Conservation (phyloP, 495 filamentous ascomycete genomes). For the Penicillium desertorum region DNA sequence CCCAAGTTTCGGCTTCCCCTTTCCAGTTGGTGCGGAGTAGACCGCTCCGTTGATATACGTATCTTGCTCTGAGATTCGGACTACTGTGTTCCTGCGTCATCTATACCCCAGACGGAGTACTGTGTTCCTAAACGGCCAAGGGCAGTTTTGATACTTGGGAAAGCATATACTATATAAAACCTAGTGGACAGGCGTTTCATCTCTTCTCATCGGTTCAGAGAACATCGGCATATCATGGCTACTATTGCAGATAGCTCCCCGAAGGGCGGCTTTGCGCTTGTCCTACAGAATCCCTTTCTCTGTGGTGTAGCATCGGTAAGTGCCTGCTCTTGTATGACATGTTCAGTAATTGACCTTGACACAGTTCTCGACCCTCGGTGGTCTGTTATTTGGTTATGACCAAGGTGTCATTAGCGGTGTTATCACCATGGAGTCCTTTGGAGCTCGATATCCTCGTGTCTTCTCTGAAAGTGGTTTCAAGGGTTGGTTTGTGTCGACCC, state of each 20-base stretch:
- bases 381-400: constrained; percentile 49
- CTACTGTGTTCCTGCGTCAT: constrained; percentile 23
- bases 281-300: constrained; percentile 42
- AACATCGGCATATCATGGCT: constrained; percentile 20
- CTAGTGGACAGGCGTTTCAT: neutral
- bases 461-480: constrained; percentile 62
- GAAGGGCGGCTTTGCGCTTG: constrained; percentile 33
- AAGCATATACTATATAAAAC: constrained; percentile 5
- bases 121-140: neutral
- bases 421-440: constrained; percentile 47
- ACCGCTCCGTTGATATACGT: constrained; percentile 16
- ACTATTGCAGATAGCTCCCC: constrained; percentile 18
- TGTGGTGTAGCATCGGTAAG: constrained; percentile 44
- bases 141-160: no score
- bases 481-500: constrained; percentile 77
- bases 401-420: constrained; percentile 42
- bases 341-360: neutral
- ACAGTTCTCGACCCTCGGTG: constrained; percentile 58
- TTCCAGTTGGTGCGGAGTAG: constrained; percentile 25
- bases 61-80: constrained; percentile 10
- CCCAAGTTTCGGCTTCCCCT: constrained; percentile 9
- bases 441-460: constrained; percentile 61
- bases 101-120: constrained; percentile 2
- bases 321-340: neutral
- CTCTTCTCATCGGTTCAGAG: neutral